Evolutionary conservation across 2,329 filamentous ascomycete species (phyloP).

Genomic region (Neonectria punicea): DNA sequence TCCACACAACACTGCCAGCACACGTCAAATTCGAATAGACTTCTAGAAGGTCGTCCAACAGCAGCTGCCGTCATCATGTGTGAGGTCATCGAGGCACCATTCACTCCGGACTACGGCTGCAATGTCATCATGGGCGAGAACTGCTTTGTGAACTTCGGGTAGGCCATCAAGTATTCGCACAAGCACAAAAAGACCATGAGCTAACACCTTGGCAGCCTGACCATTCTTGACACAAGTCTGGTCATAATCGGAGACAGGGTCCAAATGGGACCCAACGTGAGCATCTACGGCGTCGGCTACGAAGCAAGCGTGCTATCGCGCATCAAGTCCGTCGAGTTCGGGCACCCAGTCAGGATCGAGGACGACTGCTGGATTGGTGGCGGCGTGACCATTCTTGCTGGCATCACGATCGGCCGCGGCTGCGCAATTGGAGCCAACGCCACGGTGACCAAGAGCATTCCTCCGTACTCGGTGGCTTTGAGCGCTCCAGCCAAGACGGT

Average conservation of each 20-base stretch:
- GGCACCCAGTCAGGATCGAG: slow-evolving; percentile 57
- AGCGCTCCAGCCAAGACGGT: slow-evolving; percentile 57
- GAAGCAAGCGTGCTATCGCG: slow-evolving; percentile 69
- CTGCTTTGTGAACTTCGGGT: slow-evolving; percentile 69
- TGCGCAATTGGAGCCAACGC: slow-evolving; percentile 60
- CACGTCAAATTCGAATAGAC: not conserved
- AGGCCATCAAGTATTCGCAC: too few species aligned
- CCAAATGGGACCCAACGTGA: slow-evolving; percentile 77
- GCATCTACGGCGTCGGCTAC: slow-evolving; percentile 77
- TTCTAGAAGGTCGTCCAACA: not conserved
- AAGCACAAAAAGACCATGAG: not conserved
- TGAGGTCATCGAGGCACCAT: slow-evolving; percentile 67
- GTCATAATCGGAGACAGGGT: slow-evolving; percentile 77
- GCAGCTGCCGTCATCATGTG: not conserved
- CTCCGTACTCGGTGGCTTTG: slow-evolving; percentile 58
- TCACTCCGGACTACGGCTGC: slow-evolving; percentile 73
- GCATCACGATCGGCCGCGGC: slow-evolving; percentile 63
- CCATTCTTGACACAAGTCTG: slow-evolving; percentile 78
- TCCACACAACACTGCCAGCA: not conserved
- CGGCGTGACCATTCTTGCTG: slow-evolving; percentile 59
- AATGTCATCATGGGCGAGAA: slow-evolving; percentile 70
- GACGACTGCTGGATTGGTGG: slow-evolving; percentile 67
- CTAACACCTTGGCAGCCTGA: slow-evolving; percentile 50
- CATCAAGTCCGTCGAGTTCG: slow-evolving; percentile 59
- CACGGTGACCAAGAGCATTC: slow-evolving; percentile 61